Evolutionary conservation across 495 filamentous ascomycete species (phyloP).

Genomic region (Hypomontagnella submonticulosa): DNA sequence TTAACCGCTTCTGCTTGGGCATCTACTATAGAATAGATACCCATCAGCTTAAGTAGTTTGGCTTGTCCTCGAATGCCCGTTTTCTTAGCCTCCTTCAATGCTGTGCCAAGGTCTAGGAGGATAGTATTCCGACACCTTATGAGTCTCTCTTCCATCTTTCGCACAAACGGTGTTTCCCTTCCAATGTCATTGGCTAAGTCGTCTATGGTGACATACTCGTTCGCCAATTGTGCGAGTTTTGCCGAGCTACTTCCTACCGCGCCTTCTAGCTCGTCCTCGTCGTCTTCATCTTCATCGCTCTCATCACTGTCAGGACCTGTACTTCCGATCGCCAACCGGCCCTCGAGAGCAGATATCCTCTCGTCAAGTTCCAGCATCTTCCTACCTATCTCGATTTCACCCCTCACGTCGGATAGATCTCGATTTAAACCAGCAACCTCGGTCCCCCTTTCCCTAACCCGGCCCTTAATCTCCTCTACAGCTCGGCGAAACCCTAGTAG

Average conservation of each 20-base stretch:
- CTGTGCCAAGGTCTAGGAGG: slow-evolving; percentile 82
- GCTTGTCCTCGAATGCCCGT: slow-evolving; percentile 64
- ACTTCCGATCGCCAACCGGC: slow-evolving; percentile 63
- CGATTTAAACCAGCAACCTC: slow-evolving; percentile 55
- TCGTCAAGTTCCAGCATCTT: slow-evolving; percentile 76
- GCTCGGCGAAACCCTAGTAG: slow-evolving; percentile 85
- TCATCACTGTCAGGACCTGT: slow-evolving; percentile 47
- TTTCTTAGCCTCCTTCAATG: slow-evolving; percentile 75
- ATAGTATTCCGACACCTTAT: slow-evolving; percentile 72
- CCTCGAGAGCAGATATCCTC: slow-evolving; percentile 79
- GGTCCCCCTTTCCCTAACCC: slow-evolving; percentile 59
- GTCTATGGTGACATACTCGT: slow-evolving; percentile 55
- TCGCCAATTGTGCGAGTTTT: slow-evolving; percentile 57
- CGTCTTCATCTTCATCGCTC: slow-evolving; percentile 49
- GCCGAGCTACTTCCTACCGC: slow-evolving; percentile 52
- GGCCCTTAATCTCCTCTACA: slow-evolving; percentile 65
- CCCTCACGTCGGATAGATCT: slow-evolving; percentile 55
- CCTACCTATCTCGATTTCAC: slow-evolving; percentile 66
- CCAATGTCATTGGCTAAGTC: slow-evolving; percentile 57
- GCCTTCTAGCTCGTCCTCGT: slow-evolving; percentile 46
- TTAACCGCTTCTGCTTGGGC: slow-evolving; percentile 81
- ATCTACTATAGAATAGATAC: slow-evolving; percentile 79
- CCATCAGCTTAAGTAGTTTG: slow-evolving; percentile 74
- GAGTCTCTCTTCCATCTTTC: slow-evolving; percentile 66
- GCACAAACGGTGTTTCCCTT: slow-evolving; percentile 54